Evolutionary conservation across 768 basidiomycete genomes (phyloP).

Genomic region (Tephrocybe sp.): DNA sequence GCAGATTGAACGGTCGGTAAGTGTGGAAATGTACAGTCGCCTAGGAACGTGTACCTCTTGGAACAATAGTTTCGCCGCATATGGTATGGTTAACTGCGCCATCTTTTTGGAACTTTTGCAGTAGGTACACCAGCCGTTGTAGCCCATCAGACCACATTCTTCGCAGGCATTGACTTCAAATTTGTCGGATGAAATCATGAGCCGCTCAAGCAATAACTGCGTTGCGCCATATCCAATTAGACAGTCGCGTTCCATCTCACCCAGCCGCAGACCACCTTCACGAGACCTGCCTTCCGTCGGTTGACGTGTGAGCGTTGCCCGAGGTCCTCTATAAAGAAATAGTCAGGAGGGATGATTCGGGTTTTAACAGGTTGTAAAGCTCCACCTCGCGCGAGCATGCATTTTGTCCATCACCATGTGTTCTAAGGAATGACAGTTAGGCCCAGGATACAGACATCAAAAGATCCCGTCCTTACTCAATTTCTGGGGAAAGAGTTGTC

Average conservation of each 20-base stretch:
- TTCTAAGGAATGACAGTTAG: slow-evolving; percentile 43
- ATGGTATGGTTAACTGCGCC: slow-evolving; percentile 94
- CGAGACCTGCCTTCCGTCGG: slow-evolving; percentile 98
- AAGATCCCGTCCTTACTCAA: slow-evolving; percentile 63
- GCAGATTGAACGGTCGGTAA: slow-evolving; percentile 5
- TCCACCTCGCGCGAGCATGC: slow-evolving; percentile 95
- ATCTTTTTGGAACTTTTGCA: slow-evolving; percentile 98
- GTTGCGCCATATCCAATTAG: slow-evolving; percentile 98
- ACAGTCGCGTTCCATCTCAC: slow-evolving; percentile 99
- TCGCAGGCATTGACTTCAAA: slow-evolving; percentile 97
- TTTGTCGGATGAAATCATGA: slow-evolving; percentile 99
- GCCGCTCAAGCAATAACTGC: slow-evolving; percentile 90
- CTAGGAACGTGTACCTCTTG: slow-evolving; percentile 63
- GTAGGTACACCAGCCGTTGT: slow-evolving; percentile 95
- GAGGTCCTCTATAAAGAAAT: slow-evolving; percentile 68
- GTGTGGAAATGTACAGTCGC: not conserved
- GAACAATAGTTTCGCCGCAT: slow-evolving; percentile 91
- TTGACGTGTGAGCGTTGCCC: slow-evolving; percentile 94
- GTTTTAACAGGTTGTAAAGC: slow-evolving; percentile 10
- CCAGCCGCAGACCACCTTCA: slow-evolving; percentile 94
- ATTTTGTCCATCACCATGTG: slow-evolving; percentile 99
- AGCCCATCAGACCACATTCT: slow-evolving; percentile 92
- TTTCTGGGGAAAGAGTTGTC: slow-evolving; percentile 58
- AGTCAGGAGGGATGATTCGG: slow-evolving; percentile 9
- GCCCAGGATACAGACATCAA: slow-evolving; percentile 8